A percentile compares a stretch with the other conserved stretches of the same genome.
Conservation (phyloP, 441 rosid species). For the Theobroma grandiflorum region DNA sequence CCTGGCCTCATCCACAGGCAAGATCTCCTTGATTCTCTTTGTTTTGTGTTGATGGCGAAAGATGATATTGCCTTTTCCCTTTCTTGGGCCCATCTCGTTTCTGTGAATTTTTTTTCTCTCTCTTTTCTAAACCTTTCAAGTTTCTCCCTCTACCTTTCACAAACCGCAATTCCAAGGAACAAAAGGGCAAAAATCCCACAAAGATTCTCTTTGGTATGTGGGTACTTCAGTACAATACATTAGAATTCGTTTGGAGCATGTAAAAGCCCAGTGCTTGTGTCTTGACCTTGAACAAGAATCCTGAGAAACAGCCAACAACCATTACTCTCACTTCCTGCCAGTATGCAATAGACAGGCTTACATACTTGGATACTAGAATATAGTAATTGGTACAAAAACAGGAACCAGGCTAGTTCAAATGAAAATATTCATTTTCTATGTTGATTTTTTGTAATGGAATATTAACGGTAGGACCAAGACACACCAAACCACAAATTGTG, state of each 20-base stretch:
- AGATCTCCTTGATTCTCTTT: constrained; percentile 60
- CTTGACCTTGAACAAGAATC: constrained; percentile 38
- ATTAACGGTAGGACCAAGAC: background rate
- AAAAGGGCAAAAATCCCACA: constrained; percentile 22
- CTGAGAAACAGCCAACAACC: constrained; percentile 13
- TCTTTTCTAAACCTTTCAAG: background rate
- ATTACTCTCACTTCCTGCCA: background rate
- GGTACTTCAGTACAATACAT: constrained; percentile 23
- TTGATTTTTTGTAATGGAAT: background rate
- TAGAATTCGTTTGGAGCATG: constrained; percentile 30
- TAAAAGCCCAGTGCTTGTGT: constrained; percentile 22
- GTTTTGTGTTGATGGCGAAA: constrained; percentile 50
- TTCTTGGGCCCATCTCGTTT: constrained; percentile 50
- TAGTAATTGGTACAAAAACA: background rate
- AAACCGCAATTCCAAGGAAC: constrained; percentile 26
- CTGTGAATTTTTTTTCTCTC: background rate
- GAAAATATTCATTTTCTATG: background rate
- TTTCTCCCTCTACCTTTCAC: constrained; percentile 33
- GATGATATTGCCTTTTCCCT: constrained; percentile 53
- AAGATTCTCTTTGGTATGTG: constrained; percentile 36
- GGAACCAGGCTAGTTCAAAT: background rate
- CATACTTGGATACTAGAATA: background rate
- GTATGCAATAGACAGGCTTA: background rate
- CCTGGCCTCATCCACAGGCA: constrained; percentile 48
- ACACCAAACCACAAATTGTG: background rate